Conservation (phyloP, 495 filamentous ascomycete genomes). For the Cetradonia linearis region DNA sequence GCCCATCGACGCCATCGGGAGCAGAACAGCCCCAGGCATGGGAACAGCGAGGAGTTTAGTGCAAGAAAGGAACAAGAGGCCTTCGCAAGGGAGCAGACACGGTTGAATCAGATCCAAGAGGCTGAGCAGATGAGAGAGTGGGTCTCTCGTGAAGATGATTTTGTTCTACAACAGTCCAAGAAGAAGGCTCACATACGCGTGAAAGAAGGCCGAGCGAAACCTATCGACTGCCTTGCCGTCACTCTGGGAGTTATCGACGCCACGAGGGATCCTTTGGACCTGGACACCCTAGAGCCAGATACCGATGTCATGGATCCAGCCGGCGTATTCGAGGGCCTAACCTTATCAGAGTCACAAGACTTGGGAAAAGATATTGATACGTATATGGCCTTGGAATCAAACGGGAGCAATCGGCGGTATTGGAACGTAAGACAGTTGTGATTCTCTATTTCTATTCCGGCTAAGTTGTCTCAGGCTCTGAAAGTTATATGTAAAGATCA, state of each 20-base stretch:
- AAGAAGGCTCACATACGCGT: conserved; percentile 96
- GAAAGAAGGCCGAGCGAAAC: conserved; percentile 82
- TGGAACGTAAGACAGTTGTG: conserved; percentile 52
- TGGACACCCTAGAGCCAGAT: conserved; percentile 68
- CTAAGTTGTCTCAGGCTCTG: conserved; percentile 51
- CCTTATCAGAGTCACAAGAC: conserved; percentile 59
- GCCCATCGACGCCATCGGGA: conserved; percentile 12
- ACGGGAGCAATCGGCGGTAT: conserved; percentile 67
- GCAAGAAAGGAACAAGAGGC: conserved; percentile 20
- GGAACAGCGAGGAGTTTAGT: conserved; percentile 2
- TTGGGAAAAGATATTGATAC: conserved; percentile 79
- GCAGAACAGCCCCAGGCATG: conserved; percentile 17
- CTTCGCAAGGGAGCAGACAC: conserved; percentile 38
- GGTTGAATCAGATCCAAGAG: conserved; percentile 52
- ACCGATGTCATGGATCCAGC: conserved; percentile 75
- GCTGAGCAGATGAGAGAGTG: conserved; percentile 74
- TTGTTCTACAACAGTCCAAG: conserved; percentile 93
- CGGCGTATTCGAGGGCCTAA: conserved; percentile 66
- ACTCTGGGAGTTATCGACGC: conserved; percentile 80
- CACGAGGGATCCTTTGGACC: conserved; percentile 65
- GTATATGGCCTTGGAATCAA: conserved; percentile 72
- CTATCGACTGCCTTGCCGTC: conserved; percentile 93
- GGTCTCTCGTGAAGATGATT: conserved; percentile 89
- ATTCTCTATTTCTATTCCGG: conserved; percentile 9
- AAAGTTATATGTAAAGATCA: conserved; percentile 75